Conservation (phyloP, 2,329 filamentous ascomycete species). For the Hymenoscyphus albidus region DNA sequence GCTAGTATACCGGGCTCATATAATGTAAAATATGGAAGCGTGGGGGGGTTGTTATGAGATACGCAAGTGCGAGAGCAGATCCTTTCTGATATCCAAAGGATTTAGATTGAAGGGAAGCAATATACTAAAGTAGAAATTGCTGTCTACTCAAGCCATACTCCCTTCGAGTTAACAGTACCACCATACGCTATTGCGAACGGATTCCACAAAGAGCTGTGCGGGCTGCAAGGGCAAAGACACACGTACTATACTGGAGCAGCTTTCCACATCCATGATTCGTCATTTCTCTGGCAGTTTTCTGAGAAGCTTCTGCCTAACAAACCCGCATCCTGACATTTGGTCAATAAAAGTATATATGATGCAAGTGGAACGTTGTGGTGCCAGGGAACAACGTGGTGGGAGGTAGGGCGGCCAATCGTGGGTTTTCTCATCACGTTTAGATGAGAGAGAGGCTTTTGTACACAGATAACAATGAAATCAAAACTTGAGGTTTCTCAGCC, state of each 20-base stretch:
- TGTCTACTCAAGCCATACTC: conserved; percentile 20
- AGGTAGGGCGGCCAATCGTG: conserved; percentile 13
- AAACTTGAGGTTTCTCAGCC: conserved; percentile 5
- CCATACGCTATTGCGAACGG: conserved; percentile 37
- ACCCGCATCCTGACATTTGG: conserved; percentile 9
- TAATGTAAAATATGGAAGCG: conserved; percentile 18
- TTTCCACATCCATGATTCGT: conserved; percentile 35
- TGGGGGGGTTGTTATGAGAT: conserved; percentile 13
- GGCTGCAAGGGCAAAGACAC: conserved; percentile 41
- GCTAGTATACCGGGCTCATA: conserved; percentile 21
- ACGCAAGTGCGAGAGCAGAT: conserved; percentile 20
- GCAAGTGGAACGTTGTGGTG: conserved; percentile 10
- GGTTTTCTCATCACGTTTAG: conserved; percentile 2
- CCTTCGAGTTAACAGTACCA: conserved; percentile 28
- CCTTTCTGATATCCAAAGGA: conserved; percentile 10
- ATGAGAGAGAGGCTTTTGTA: conserved; percentile 6
- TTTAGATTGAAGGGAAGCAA: conserved; percentile 14
- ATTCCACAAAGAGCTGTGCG: conserved; percentile 41
- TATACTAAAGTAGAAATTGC: conserved; percentile 10
- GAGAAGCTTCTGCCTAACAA: conserved; percentile 22
- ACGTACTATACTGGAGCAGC: conserved; percentile 45
- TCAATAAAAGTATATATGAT: conserved; percentile 3
- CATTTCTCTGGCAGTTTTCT: conserved; percentile 34
- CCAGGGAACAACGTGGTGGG: conserved; percentile 11
- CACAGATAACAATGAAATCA: conserved; percentile 1